These are phyloP conservation scores for Aspergillus puulaauensis DNA, from an alignment of 2,329 filamentous ascomycete genomes.

Conservation along the genomic window DNA sequence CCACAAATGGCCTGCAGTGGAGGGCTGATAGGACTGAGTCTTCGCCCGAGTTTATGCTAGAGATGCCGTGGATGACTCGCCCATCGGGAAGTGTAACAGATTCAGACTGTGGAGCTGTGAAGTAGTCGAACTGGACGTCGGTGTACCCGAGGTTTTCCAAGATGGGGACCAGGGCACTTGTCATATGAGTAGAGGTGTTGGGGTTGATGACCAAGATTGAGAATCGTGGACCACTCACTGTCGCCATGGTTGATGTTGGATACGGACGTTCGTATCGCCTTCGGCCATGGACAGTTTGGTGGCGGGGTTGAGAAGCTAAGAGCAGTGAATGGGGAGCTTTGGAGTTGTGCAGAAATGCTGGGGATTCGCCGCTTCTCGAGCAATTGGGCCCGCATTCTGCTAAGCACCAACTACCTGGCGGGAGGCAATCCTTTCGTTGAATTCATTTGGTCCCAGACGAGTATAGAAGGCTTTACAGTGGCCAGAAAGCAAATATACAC, in stretches of 20 bases:
- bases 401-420: neutral
- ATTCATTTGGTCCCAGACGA: neutral
- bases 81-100: constrained; percentile 31
- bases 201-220: constrained; percentile 47
- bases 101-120: constrained; percentile 36
- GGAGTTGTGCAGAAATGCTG: neutral
- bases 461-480: neutral
- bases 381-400: constrained; percentile 1
- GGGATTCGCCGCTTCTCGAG: neutral
- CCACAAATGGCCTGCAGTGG: constrained; percentile 60
- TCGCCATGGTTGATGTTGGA: constrained; percentile 14
- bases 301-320: constrained; percentile 2
- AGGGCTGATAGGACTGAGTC: constrained; percentile 66
- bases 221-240: constrained; percentile 17
- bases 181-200: constrained; percentile 47
- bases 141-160: constrained; percentile 35
- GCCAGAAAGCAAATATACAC: neutral
- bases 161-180: constrained; percentile 42
- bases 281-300: neutral
- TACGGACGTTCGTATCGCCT: neutral
- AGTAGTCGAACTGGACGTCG: constrained; percentile 40
- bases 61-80: constrained; percentile 51
- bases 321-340: neutral
- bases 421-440: neutral
- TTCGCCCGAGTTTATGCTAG: constrained; percentile 74